These are phyloP conservation scores for Rubia tinctorum DNA, from an alignment of 305 asterid species.

Conservation along the genomic window DNA sequence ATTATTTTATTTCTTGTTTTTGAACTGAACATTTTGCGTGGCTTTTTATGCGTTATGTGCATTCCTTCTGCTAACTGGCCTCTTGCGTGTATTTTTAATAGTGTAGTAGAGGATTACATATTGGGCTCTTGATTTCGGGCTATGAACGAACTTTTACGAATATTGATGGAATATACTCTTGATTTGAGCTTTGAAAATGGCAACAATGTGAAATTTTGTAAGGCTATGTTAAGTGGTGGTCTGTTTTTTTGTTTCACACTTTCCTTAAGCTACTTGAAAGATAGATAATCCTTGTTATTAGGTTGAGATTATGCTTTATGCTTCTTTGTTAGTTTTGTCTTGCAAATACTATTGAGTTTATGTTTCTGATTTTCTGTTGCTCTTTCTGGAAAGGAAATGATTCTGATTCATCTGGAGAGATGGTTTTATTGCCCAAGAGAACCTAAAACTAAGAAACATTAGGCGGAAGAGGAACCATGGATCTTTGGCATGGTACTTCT, in stretches of 20 bases:
- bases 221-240: background rate
- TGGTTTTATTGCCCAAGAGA: conserved; percentile 59
- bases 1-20: too few species aligned
- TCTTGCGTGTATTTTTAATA: too few species aligned
- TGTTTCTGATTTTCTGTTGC: background rate
- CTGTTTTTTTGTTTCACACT: background rate
- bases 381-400: conserved; percentile 41
- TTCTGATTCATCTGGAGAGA: conserved; percentile 49
- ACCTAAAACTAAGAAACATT: conserved; percentile 81
- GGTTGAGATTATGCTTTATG: background rate
- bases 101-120: too few species aligned
- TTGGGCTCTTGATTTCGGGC: background rate
- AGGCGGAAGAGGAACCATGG: conserved; percentile 81
- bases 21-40: too few species aligned
- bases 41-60: too few species aligned
- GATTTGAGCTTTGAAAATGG: background rate
- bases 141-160: background rate
- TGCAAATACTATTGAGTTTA: conserved; percentile 10
- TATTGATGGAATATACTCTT: background rate
- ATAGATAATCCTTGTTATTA: background rate
- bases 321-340: conserved; percentile 3
- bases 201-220: background rate
- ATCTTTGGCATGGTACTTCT: conserved; percentile 60
- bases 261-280: background rate
- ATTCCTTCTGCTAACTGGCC: too few species aligned